Evolutionary conservation across 2,329 filamentous ascomycete species (phyloP), one percentile per base, ranked within the genome.

Genomic region (Xenoacremonium recifei): DNA sequence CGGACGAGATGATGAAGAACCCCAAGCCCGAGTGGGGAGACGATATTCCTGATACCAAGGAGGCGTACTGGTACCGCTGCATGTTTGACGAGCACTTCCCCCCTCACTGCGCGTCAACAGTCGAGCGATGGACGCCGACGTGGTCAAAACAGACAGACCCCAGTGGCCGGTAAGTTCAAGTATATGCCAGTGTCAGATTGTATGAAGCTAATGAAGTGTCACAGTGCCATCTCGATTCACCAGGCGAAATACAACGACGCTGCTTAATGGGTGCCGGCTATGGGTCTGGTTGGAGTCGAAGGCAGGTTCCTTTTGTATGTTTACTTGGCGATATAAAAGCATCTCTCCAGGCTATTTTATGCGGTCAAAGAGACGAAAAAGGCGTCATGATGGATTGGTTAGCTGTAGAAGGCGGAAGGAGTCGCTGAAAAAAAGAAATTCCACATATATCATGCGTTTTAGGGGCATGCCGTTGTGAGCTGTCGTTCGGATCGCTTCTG

Each of bases 71-170:
- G 93, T 99, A 99, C 74, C 85, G 93, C 59, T 79, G 75, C 66
- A 97, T 99, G 92, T 99, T 97, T 65, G 93, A 99, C 67, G 92
- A 99, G 78, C 92, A 95, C 70, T 99, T 97, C 80, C 93, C 93
- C 35, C 79, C 84, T 42, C 85, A 85, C 62, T 97, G 92, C 65
- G 95, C 93, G 7, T 84, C 81, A 45, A 99, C 93, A 6, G 93
- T 99, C 40, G 87, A 89, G 87, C 80, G 93, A 62, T 99, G 93
- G 95, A 90, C 88, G 43, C 93, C 93, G 20, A 99, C 88, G 27
- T 99, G 93, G 93, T 95, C 89, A 42, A 87, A 96, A 67, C 90
- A 96, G 79, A 88, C 83, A 19, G 93, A 99, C 68, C 93, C 93
- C 47, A 95, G 88, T 69, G 95, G 93, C 74, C 82, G 89, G 87